Conservation (phyloP, 352 stramenopile genomes). For the Phytophthora meadii region DNA sequence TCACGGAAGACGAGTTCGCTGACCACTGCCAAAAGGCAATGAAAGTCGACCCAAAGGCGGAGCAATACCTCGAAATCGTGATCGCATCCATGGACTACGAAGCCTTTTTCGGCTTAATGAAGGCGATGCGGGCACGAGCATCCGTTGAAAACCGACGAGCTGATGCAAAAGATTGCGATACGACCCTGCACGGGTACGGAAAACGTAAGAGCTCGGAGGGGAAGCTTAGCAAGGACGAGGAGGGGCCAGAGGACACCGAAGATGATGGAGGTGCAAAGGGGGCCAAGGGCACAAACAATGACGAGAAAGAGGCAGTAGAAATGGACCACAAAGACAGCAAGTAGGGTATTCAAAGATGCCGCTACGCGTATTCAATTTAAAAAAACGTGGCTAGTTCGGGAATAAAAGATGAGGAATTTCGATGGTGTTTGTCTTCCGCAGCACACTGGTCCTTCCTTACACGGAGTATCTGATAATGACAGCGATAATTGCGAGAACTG, state of each 20-base stretch:
- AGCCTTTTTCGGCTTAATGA: constrained; percentile 78
- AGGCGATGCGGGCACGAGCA: constrained; percentile 67
- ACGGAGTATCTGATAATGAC: constrained; percentile 33
- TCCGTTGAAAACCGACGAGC: constrained; percentile 44
- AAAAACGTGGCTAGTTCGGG: constrained; percentile 14
- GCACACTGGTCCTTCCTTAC: constrained; percentile 10
- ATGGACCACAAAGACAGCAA: constrained; percentile 33
- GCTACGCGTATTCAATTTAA: background rate
- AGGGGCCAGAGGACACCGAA: constrained; percentile 30
- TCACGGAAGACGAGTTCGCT: constrained; percentile 70
- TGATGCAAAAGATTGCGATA: constrained; percentile 41
- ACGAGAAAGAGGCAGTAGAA: constrained; percentile 23
- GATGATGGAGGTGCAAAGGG: constrained; percentile 28
- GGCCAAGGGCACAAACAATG: constrained; percentile 27
- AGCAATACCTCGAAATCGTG: constrained; percentile 80
- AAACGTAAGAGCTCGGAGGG: constrained; percentile 30
- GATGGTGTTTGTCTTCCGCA: background rate
- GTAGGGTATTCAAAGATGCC: constrained; percentile 16
- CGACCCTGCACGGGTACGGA: constrained; percentile 7
- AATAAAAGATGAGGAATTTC: constrained; percentile 12
- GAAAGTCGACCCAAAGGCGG: constrained; percentile 60
- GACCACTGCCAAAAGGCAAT: constrained; percentile 61
- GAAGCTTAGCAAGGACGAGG: constrained; percentile 40
- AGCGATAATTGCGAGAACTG: constrained; percentile 41
- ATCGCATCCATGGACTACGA: constrained; percentile 84